These are phyloP conservation scores for Eragrostis curvula DNA, from an alignment of 176 grass and related monocot genomes.

Conservation along the genomic window DNA sequence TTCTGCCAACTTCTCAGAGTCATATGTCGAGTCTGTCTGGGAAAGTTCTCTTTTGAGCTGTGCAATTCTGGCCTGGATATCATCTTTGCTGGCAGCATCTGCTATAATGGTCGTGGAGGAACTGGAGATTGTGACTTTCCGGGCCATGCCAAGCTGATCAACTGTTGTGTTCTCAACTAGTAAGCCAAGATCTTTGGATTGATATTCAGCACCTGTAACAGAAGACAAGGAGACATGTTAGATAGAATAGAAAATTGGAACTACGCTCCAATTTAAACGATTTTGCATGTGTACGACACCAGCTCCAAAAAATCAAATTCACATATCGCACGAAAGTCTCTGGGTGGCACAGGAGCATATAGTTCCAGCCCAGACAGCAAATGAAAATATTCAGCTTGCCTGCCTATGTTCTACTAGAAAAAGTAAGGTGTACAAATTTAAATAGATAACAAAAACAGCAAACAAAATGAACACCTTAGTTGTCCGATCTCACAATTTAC, in stretches of 20 bases:
- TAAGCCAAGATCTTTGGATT: conserved; percentile 86
- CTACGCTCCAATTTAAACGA: neutral
- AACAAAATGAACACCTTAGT: neutral
- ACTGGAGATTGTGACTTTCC: conserved; percentile 77
- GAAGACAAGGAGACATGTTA: neutral
- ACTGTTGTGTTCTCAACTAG: conserved; percentile 77
- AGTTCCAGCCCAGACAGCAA: neutral
- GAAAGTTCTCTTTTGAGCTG: conserved; percentile 89
- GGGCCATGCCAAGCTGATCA: conserved; percentile 78
- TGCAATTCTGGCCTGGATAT: conserved; percentile 83
- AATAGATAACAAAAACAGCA: neutral
- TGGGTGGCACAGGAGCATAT: neutral
- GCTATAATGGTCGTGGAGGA: conserved; percentile 86
- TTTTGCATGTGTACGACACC: neutral
- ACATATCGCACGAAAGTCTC: neutral
- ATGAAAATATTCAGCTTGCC: neutral
- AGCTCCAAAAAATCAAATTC: conserved; percentile 1
- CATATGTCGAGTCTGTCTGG: conserved; percentile 83
- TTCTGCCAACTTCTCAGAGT: conserved; percentile 91
- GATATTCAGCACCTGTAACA: conserved; percentile 84
- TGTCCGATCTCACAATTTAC: neutral
- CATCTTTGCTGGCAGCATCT: conserved; percentile 81
- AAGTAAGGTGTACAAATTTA: neutral
- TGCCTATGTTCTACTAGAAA: neutral
- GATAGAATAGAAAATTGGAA: neutral